phyloP scores from a whole-genome alignment of 1,284 basidiomycete genomes.

The Microbotryum saponariae region DNA sequence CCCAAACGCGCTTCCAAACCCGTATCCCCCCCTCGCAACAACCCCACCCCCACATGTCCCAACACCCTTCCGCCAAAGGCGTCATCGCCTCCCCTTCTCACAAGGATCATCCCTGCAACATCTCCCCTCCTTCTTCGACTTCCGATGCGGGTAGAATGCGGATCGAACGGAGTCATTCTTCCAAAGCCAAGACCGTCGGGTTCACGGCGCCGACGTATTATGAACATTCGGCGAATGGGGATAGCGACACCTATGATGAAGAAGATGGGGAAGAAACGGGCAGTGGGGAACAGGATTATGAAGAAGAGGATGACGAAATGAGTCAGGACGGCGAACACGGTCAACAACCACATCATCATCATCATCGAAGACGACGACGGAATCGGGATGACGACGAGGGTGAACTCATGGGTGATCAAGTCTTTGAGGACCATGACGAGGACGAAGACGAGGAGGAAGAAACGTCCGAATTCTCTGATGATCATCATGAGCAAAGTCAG shows the following conservation, averaged over 20 bases:
- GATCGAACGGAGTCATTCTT: conserved; percentile 5
- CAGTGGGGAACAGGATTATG: conserved; percentile 29
- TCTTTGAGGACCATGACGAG: conserved; percentile 21
- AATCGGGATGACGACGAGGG: conserved; percentile 14
- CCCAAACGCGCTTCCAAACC: conserved; percentile 33
- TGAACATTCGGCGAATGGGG: conserved; percentile 48
- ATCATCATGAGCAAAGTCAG: conserved; percentile 5
- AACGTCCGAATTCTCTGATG: conserved; percentile 30
- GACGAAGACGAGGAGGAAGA: conserved; percentile 11
- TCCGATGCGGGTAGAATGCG: neutral
- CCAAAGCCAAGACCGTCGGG: conserved; percentile 38
- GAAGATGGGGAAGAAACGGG: conserved; percentile 12
- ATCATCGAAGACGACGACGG: conserved; percentile 24
- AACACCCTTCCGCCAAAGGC: conserved; percentile 32
- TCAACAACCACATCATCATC: neutral
- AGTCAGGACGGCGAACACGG: conserved; percentile 23
- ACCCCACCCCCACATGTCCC: conserved; percentile 30
- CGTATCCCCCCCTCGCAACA: conserved; percentile 34
- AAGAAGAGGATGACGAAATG: conserved; percentile 30
- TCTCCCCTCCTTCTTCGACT: conserved; percentile 15
- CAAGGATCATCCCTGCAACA: conserved; percentile 35
- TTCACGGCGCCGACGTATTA: conserved; percentile 49
- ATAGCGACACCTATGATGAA: conserved; percentile 58
- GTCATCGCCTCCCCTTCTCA: conserved; percentile 33
- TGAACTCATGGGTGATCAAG: conserved; percentile 2